These are phyloP conservation scores for Hirsutella rhossiliensis DNA, from an alignment of 2,329 filamentous ascomycete genomes.

Conservation along the genomic window DNA sequence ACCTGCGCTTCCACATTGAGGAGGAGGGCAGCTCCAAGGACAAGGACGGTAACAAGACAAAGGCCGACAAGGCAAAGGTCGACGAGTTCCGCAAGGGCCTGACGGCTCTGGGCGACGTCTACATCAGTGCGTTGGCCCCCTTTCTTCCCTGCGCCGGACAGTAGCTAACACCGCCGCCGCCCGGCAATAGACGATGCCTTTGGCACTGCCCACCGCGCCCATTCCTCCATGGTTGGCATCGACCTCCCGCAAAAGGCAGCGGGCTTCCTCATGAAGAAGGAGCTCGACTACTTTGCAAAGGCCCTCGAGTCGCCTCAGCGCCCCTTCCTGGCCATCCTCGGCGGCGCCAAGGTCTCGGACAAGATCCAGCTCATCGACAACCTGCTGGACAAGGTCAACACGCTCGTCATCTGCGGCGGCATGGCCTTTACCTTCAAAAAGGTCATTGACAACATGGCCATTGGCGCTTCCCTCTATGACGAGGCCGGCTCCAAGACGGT, in stretches of 20 bases:
- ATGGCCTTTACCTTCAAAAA: conserved; percentile 99
- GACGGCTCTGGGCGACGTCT: conserved; percentile 89
- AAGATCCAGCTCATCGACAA: conserved; percentile 99
- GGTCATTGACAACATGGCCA: conserved; percentile 81
- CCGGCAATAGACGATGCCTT: conserved; percentile 99
- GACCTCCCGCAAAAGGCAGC: conserved; percentile 93
- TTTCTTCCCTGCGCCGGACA: not conserved
- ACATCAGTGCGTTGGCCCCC: conserved; percentile 61
- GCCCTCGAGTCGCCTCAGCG: conserved; percentile 86
- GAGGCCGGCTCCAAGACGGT: conserved; percentile 91
- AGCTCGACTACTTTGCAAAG: conserved; percentile 98
- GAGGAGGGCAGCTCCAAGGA: conserved; percentile 97
- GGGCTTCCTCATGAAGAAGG: conserved; percentile 99
- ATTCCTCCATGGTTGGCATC: conserved; percentile 98
- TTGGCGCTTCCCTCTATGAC: conserved; percentile 86
- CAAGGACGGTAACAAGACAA: conserved; percentile 89
- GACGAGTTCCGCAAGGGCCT: conserved; percentile 89
- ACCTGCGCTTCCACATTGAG: conserved; percentile 95
- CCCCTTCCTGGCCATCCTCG: conserved; percentile 96
- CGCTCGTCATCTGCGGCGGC: conserved; percentile 86
- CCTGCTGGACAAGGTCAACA: conserved; percentile 95
- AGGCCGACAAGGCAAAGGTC: conserved; percentile 89
- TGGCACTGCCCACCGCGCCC: conserved; percentile 92
- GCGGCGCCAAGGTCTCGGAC: conserved; percentile 96
- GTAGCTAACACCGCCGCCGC: conserved; percentile 11